Evolutionary conservation across 1,284 basidiomycete genomes (phyloP), one percentile per base, ranked within the genome.

Genomic region (Microbotryomycetes sp.): DNA sequence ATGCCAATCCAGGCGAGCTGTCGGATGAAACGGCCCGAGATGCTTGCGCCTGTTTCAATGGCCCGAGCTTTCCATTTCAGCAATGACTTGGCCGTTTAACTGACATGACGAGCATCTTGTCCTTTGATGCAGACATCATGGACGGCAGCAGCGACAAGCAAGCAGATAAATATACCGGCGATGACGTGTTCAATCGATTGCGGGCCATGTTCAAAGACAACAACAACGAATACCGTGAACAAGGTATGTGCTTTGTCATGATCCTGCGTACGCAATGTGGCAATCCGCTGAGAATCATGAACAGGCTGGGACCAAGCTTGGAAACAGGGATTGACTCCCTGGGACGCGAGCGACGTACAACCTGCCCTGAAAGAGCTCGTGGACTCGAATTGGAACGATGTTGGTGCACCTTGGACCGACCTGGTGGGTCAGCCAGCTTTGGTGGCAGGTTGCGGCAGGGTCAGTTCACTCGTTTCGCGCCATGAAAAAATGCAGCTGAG

Each of bases 241-340:
- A 18, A 41, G 35, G n/a, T n/a, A n/a, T n/a, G n/a, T n/a, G n/a
- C n/a, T n/a, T n/a, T n/a, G n/a, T n/a, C n/a, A n/a, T n/a, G n/a
- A n/a, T n/a, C n/a, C n/a, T n/a, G n/a, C n/a, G n/a, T n/a, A n/a
- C n/a, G n/a, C n/a, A n/a, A n/a, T n/a, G n/a, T n/a, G n/a, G n/a
- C n/a, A n/a, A n/a, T n/a, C n/a, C n/a, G n/a, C n/a, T n/a, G n/a
- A n/a, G n/a, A n/a, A n/a, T n/a, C n/a, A n/a, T n/a, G n/a, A n/a
- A n/a, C 27, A 56, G 64, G 56, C 0, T 67, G 65, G 62, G 65
- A 67, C 5, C 56, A 55, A 27, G 62, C 62, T 0, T 67, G 62
- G 65, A 13, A 59, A 29, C 45, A 47, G 2, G 26, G 54, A 2
- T 27, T 46, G 1, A 67, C 65, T 5, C 65, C 62, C 0, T 64